Evolutionary conservation across 768 basidiomycete species (phyloP).

Genomic region (Rhodocollybia butyracea): DNA sequence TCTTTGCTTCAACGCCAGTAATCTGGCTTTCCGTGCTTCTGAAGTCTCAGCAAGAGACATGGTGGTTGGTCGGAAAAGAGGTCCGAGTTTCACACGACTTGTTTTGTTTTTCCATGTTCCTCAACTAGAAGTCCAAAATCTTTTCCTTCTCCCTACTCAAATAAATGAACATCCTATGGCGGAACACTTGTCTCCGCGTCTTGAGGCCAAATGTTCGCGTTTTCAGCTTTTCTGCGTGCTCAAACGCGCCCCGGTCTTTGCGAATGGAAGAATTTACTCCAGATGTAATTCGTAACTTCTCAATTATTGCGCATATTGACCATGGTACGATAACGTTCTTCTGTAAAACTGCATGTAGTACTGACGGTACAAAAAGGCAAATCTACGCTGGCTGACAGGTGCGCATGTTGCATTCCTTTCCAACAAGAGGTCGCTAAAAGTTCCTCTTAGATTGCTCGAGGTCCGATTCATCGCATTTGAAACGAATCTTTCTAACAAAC

Average conservation of each 20-base stretch:
- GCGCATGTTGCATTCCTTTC: conserved; percentile 21
- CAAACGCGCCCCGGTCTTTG: conserved; percentile 29
- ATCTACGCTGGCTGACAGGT: conserved; percentile 89
- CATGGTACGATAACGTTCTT: no score
- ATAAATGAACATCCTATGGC: conserved; percentile 29
- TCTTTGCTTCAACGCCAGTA: conserved; percentile 70
- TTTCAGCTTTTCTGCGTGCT: conserved; percentile 28
- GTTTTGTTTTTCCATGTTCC: background rate
- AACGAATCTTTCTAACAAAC: conserved; percentile 11
- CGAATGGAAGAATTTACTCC: conserved; percentile 63
- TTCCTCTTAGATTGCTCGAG: conserved; percentile 60
- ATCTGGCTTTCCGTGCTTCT: conserved; percentile 77
- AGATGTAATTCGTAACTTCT: conserved; percentile 82
- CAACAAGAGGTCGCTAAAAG: background rate
- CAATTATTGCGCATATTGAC: conserved; percentile 96
- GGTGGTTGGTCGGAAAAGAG: conserved; percentile 6
- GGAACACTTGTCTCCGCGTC: conserved; percentile 22
- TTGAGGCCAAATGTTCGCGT: conserved; percentile 14
- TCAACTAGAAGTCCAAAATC: background rate
- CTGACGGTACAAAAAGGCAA: no score
- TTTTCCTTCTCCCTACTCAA: background rate
- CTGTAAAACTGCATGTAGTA: no score
- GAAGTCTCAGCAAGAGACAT: conserved; percentile 76
- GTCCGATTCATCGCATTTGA: conserved; percentile 29
- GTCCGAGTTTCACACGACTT: background rate